Evolutionary conservation across 2,329 filamentous ascomycete species (phyloP).

Genomic region (Ophiocordyceps camponoti-saundersi): DNA sequence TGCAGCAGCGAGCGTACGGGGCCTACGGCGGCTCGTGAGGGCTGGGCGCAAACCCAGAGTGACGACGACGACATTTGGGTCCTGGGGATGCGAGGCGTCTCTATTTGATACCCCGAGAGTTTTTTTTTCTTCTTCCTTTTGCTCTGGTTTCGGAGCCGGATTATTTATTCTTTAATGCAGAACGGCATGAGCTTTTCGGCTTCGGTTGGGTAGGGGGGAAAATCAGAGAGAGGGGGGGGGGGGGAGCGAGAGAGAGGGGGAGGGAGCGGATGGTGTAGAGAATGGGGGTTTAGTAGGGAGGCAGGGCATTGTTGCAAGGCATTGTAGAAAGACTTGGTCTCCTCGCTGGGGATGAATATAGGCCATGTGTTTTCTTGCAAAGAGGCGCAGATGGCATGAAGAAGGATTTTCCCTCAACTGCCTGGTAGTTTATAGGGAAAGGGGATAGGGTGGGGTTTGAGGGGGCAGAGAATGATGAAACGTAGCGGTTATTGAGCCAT

Average conservation of each 20-base stretch:
- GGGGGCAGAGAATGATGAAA: not conserved
- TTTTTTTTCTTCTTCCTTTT: not conserved
- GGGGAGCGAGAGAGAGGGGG: no score
- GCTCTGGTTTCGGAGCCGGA: not conserved
- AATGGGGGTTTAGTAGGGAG: no score
- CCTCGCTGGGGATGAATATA: no score
- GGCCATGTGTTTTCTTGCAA: not conserved
- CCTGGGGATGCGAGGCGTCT: not conserved
- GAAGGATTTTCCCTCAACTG: no score
- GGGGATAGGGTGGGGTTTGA: not conserved
- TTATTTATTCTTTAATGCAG: not conserved
- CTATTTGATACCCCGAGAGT: not conserved
- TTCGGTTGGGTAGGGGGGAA: no score
- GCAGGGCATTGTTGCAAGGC: no score
- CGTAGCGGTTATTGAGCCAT: not conserved
- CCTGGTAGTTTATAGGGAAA: not conserved
- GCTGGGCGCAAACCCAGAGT: not conserved
- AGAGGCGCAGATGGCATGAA: not conserved
- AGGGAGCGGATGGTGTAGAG: no score
- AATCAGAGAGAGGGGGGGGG: no score
- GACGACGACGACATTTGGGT: no score
- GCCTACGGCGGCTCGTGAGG: constrained; percentile 4
- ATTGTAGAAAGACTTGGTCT: no score
- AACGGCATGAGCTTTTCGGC: no score
- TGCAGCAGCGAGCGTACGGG: constrained; percentile 11